Percentiles rank a stretch among this genome's conserved stretches.
These are phyloP conservation scores for Epichloe sibirici DNA, from an alignment of 2,329 filamentous ascomycete species.

Conservation along the genomic window DNA sequence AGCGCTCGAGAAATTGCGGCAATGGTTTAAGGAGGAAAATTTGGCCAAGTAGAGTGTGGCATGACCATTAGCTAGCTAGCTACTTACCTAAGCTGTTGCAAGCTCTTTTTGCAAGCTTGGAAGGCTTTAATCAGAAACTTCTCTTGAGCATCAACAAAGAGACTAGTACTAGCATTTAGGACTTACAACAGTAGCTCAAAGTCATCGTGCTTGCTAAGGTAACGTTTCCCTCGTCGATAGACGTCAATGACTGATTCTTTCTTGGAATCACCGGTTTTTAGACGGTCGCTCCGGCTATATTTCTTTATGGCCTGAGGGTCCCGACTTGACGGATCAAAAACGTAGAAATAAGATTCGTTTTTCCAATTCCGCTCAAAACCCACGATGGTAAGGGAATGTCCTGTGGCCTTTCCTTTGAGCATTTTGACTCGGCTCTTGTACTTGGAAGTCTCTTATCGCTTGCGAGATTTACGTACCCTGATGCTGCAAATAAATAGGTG, in stretches of 20 bases:
- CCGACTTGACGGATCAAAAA: constrained; percentile 79
- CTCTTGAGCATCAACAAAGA: not conserved
- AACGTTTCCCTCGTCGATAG: constrained; percentile 59
- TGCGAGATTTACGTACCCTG: constrained; percentile 35
- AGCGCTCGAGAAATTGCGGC: constrained; percentile 76
- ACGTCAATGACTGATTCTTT: constrained; percentile 43
- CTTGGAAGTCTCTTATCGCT: not conserved
- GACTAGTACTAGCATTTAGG: not conserved
- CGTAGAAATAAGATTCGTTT: constrained; percentile 57
- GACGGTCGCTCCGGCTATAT: constrained; percentile 35
- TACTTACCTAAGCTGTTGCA: not conserved
- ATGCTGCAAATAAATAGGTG: constrained; percentile 86
- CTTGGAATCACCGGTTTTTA: constrained; percentile 29
- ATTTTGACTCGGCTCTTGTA: not conserved
- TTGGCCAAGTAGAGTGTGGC: not conserved
- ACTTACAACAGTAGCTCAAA: constrained; percentile 70
- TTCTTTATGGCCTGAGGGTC: constrained; percentile 52
- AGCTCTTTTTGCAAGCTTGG: not conserved
- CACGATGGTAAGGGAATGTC: constrained; percentile 83
- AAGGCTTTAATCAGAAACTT: not conserved
- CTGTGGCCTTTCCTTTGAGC: constrained; percentile 21
- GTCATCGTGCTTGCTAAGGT: constrained; percentile 57
- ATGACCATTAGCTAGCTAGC: not conserved
- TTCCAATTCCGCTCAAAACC: constrained; percentile 61
- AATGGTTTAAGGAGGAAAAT: constrained; percentile 46